Conservation (phyloP, 257 asterid species). For the Cruciata laevipes region DNA sequence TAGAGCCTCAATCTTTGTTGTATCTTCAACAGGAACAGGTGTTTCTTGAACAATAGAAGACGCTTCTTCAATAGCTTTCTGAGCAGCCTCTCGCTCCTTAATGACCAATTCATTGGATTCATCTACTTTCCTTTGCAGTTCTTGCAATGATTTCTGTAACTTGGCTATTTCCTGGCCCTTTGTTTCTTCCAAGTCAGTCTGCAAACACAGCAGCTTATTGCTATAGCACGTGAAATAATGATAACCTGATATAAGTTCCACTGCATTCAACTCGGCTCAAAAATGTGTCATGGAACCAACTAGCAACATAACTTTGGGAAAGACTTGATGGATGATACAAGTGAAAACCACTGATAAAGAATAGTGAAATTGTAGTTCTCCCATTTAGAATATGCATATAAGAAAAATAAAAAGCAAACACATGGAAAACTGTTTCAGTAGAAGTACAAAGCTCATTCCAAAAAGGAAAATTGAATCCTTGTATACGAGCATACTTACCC, state of each 20-base stretch:
- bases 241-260: neutral
- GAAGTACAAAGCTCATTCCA: constrained; percentile 1
- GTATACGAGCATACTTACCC: constrained; percentile 48
- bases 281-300: neutral
- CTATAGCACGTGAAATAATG: neutral
- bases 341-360: neutral
- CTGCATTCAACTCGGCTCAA: neutral
- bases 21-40: constrained; percentile 70
- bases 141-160: constrained; percentile 69
- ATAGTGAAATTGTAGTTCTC: neutral
- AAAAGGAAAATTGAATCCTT: neutral
- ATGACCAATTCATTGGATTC: constrained; percentile 57
- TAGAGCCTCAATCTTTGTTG: constrained; percentile 63
- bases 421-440: neutral
- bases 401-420: neutral
- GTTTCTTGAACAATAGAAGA: constrained; percentile 59
- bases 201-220: constrained; percentile 22
- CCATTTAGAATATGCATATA: neutral
- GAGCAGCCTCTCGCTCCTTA: constrained; percentile 84
- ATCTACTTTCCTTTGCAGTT: constrained; percentile 66
- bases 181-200: constrained; percentile 82
- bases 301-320: neutral
- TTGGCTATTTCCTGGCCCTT: constrained; percentile 63
- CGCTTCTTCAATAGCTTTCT: constrained; percentile 87
- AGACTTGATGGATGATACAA: neutral